A percentile compares a stretch with the other conserved stretches of the same genome.
phyloP scores from a whole-genome alignment of 108 stramenopile genomes.

The Ochromonas danica region DNA sequence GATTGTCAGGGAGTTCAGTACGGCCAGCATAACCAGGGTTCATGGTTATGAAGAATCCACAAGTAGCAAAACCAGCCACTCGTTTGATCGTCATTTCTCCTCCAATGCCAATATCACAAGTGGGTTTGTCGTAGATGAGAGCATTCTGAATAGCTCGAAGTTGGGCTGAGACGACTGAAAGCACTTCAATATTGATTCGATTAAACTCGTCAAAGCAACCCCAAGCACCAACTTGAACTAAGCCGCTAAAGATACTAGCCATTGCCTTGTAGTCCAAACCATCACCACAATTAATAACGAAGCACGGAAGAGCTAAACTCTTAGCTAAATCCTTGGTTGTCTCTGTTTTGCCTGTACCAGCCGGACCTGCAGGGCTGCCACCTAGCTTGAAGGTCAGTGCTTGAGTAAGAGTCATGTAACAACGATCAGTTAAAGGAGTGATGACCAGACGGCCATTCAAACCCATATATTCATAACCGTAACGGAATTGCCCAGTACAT shows the following conservation, averaged over 20 bases:
- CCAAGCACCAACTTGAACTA: conserved; percentile 68
- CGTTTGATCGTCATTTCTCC: conserved; percentile 59
- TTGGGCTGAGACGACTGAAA: conserved; percentile 69
- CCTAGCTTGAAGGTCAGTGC: conserved; percentile 70
- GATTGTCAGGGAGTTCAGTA: conserved; percentile 70
- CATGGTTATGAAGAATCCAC: conserved; percentile 74
- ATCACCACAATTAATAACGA: conserved; percentile 71
- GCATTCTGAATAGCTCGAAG: conserved; percentile 67
- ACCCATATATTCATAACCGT: conserved; percentile 74
- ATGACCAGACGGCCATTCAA: conserved; percentile 69
- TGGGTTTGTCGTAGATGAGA: conserved; percentile 57
- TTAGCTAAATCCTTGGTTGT: conserved; percentile 71
- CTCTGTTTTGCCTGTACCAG: conserved; percentile 71
- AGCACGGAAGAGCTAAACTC: conserved; percentile 66
- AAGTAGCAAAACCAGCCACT: conserved; percentile 63
- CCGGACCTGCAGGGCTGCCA: conserved; percentile 68
- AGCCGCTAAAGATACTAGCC: conserved; percentile 55
- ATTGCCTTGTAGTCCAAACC: conserved; percentile 70
- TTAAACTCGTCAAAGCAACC: conserved; percentile 77
- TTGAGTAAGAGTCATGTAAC: conserved; percentile 73
- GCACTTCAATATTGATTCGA: conserved; percentile 74
- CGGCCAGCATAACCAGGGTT: conserved; percentile 72
- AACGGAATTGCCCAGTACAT: conserved; percentile 67
- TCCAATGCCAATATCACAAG: conserved; percentile 65
- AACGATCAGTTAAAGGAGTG: conserved; percentile 69